A percentile compares a stretch with the other conserved stretches of the same genome.
Conservation (phyloP, 139 green algal species). For the Diplosphaera chodatii region DNA sequence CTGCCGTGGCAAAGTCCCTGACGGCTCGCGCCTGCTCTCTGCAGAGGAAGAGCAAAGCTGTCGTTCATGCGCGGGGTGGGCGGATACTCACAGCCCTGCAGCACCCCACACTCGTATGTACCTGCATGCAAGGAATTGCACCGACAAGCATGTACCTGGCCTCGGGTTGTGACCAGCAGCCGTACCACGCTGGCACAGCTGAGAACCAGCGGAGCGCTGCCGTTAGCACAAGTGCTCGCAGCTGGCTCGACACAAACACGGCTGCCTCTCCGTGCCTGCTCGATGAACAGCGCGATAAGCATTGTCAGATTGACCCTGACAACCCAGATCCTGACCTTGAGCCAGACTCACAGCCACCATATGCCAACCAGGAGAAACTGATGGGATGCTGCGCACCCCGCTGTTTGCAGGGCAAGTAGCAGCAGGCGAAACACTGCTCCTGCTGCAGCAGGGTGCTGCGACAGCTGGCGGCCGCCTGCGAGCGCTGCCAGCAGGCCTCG, state of each 20-base stretch:
- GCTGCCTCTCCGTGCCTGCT: not conserved
- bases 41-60: not conserved
- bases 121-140: not conserved
- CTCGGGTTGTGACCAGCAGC: slow-evolving; percentile 7
- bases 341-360: too few species aligned
- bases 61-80: too few species aligned
- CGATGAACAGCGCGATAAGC: not conserved
- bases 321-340: too few species aligned
- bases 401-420: slow-evolving; percentile 29
- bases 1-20: slow-evolving; percentile 15
- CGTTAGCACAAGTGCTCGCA: slow-evolving; percentile 25
- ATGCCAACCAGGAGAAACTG: too few species aligned
- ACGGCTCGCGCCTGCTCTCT: slow-evolving; percentile 23
- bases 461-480: slow-evolving; percentile 21
- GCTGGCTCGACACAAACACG: slow-evolving; percentile 4
- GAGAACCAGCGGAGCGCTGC: slow-evolving; percentile 29
- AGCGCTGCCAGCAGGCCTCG: slow-evolving; percentile 45
- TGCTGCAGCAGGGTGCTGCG: slow-evolving; percentile 49
- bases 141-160: slow-evolving; percentile 6
- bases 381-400: not conserved
- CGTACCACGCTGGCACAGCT: slow-evolving; percentile 24
- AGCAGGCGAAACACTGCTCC: slow-evolving; percentile 55
- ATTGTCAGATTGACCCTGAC: too few species aligned
- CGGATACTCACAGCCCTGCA: too few species aligned
- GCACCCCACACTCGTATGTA: too few species aligned